Evolutionary conservation across 345 rosid species (phyloP), one percentile per base, ranked within the genome.

Genomic region (Microcos paniculata): DNA sequence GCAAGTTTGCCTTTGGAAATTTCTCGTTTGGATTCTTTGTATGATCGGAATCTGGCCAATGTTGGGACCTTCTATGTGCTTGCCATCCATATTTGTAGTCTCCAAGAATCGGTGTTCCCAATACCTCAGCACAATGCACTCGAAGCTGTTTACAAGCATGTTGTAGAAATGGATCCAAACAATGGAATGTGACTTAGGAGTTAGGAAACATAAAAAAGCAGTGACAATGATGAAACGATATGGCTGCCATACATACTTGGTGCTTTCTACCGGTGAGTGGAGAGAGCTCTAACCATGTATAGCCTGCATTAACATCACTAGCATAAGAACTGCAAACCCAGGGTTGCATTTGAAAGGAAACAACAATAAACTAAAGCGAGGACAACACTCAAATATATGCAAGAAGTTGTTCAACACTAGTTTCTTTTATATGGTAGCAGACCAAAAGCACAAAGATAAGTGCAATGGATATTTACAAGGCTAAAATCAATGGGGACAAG

Each of bases 251-350:
- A 57, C 75, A 61, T 82, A 90, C 99, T 97, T 91, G 98, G 85
- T 96, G 99, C 79, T 96, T 96, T 85, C 99, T 87, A 30, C 97
- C 98, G 61, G 99, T 93, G 80, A 91, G 88, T 24, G 99, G 99
- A 0, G 89, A 84, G 75, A 91, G 83, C 83, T 93, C 96, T 71
- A 96, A 84, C 99, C 98, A 93, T 51, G 99, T 79, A 82, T 82
- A 91, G 78, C 98, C 98, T 96, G 84, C 81, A 90, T 52, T 53
- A 75, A 49, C 6, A 77, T 23, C 45, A 64, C 15, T 18, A 53
- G 53, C 51, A 78, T 65, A 67, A 71, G 75, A 70, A 23, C 61
- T 33, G 40, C 70, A 80, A 55, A 0, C 18, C 26, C 42, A 51
- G 24, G 62, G 66, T 59, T 71, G 16, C 18, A 24, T 23, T 23